Evolutionary conservation across 1,284 basidiomycete species (phyloP).

Genomic region (Microbotryum scabiosae): DNA sequence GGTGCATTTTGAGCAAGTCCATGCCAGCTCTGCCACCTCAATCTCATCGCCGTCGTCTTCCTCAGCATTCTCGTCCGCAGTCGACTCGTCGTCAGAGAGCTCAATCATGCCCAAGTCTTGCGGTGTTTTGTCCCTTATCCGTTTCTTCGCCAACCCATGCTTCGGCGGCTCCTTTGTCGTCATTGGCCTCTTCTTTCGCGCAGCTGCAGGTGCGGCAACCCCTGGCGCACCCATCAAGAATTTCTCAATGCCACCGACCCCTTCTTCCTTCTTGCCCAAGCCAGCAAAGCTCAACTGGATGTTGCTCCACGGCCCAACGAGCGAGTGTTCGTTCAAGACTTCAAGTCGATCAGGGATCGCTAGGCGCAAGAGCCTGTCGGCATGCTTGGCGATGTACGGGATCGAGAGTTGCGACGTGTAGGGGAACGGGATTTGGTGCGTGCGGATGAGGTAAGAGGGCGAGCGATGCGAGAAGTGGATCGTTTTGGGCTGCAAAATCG

Average conservation of each 20-base stretch:
- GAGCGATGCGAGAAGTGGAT: constrained; percentile 67
- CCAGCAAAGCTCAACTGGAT: constrained; percentile 74
- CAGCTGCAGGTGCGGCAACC: not conserved
- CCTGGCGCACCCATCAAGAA: constrained; percentile 54
- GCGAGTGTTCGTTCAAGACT: constrained; percentile 13
- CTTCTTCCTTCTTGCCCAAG: constrained; percentile 66
- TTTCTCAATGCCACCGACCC: constrained; percentile 76
- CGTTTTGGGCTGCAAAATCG: constrained; percentile 60
- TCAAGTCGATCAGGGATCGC: constrained; percentile 54
- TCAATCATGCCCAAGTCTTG: not conserved
- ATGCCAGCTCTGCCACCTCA: not conserved
- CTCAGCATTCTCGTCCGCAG: not conserved
- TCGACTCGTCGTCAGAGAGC: not conserved
- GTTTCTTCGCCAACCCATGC: constrained; percentile 5
- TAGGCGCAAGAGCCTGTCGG: constrained; percentile 69
- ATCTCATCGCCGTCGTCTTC: not conserved
- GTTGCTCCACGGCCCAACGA: constrained; percentile 50
- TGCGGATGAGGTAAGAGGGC: constrained; percentile 26
- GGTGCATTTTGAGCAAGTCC: constrained; percentile 6
- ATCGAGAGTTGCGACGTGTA: constrained; percentile 32
- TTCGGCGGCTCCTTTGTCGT: constrained; percentile 4
- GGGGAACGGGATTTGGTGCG: constrained; percentile 37
- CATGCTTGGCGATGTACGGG: constrained; percentile 59
- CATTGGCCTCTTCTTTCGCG: not conserved
- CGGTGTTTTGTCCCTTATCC: not conserved